Conservation (phyloP, 169 alveolate genomes). For the Eimeria praecox region DNA sequence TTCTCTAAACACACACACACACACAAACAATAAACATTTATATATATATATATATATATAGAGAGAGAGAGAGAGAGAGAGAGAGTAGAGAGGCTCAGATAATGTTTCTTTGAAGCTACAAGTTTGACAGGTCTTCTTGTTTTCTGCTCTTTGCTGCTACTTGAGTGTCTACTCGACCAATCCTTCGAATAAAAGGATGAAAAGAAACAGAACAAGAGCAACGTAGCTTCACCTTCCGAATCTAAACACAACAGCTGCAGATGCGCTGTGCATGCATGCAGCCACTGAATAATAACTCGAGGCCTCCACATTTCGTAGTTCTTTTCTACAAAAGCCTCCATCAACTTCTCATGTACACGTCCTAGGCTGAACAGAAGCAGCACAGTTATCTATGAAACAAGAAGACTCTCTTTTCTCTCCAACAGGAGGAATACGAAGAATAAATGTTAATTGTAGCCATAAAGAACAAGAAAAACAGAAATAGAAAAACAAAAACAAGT, state of each 20-base stretch:
- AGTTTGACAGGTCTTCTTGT: too few species aligned
- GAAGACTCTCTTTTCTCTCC: too few species aligned
- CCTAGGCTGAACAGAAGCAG: neutral
- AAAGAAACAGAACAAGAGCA: too few species aligned
- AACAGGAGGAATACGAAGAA: neutral
- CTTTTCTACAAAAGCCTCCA: slow-evolving; percentile 41
- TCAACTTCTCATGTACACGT: neutral
- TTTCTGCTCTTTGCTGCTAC: too few species aligned
- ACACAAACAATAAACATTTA: too few species aligned
- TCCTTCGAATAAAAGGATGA: too few species aligned
- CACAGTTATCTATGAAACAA: too few species aligned
- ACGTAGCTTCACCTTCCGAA: slow-evolving; percentile 9
- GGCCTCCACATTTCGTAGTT: slow-evolving; percentile 52
- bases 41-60: too few species aligned
- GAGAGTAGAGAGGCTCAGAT: too few species aligned
- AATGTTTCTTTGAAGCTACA: too few species aligned
- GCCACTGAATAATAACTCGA: slow-evolving; percentile 16
- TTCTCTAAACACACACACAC: neutral
- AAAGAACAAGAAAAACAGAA: neutral
- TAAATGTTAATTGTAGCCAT: neutral
- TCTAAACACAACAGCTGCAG: slow-evolving; percentile 1
- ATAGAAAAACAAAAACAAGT: neutral
- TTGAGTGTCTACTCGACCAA: too few species aligned
- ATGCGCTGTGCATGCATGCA: slow-evolving; percentile 55
- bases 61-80: too few species aligned